Evolutionary conservation across 306 rosid species (phyloP).

Genomic region (Dalbergia cultrata): DNA sequence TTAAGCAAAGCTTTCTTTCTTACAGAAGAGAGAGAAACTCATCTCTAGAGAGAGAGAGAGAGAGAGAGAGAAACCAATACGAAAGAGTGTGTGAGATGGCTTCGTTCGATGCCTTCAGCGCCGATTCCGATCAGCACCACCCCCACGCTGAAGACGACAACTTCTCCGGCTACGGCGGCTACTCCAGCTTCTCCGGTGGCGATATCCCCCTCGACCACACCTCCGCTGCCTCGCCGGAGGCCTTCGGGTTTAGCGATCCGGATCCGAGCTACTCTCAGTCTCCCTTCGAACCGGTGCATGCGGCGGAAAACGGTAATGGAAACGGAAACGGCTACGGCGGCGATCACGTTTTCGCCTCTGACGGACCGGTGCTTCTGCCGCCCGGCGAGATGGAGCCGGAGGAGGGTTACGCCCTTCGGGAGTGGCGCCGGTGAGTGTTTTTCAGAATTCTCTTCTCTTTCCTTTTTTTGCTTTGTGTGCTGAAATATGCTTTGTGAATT

Average conservation of each 20-base stretch:
- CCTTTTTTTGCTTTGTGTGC: not conserved
- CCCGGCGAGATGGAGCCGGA: constrained; percentile 82
- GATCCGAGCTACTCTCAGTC: constrained; percentile 70
- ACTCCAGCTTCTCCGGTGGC: constrained; percentile 61
- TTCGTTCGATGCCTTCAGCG: constrained; percentile 82
- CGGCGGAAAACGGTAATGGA: constrained; percentile 66
- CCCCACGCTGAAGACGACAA: constrained; percentile 55
- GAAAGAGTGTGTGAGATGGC: constrained; percentile 52
- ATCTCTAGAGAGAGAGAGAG: constrained; percentile 32
- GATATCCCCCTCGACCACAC: constrained; percentile 66
- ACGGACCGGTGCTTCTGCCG: constrained; percentile 90
- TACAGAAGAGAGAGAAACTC: constrained; percentile 28
- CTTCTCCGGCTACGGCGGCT: constrained; percentile 70
- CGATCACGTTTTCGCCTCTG: constrained; percentile 69
- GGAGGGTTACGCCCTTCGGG: constrained; percentile 89
- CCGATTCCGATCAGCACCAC: constrained; percentile 61
- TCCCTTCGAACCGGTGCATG: constrained; percentile 66
- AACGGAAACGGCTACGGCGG: constrained; percentile 59
- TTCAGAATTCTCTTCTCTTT: constrained; percentile 7
- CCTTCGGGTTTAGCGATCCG: constrained; percentile 82
- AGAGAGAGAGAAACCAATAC: too few relatives aligned
- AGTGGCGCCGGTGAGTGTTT: constrained; percentile 95
- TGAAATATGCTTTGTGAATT: constrained; percentile 29
- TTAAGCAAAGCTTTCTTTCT: not conserved
- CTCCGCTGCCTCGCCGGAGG: constrained; percentile 61